Conservation (phyloP, 2,329 filamentous ascomycete genomes). For the Ceratocystis lukuohia region DNA sequence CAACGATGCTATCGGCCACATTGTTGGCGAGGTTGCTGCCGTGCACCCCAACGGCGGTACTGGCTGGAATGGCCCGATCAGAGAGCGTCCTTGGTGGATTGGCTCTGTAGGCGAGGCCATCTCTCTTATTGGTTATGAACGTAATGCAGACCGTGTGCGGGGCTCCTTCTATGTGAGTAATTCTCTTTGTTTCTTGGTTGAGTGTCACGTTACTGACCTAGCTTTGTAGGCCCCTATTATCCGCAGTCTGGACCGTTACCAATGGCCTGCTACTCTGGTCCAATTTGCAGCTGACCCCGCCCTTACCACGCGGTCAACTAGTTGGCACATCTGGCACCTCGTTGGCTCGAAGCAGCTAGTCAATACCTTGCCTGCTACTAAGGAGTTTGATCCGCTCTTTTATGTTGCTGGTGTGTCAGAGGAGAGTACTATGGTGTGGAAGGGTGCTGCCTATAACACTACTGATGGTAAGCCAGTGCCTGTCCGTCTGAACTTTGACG, state of each 20-base stretch:
- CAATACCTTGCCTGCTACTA: slow-evolving; percentile 33
- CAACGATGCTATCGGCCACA: slow-evolving; percentile 29
- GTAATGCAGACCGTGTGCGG: slow-evolving; percentile 46
- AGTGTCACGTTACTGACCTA: neutral
- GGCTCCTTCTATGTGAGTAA: slow-evolving; percentile 34
- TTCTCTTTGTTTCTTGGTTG: neutral
- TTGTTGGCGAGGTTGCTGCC: slow-evolving; percentile 39
- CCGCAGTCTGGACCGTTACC: slow-evolving; percentile 38
- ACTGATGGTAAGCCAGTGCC: slow-evolving; percentile 33
- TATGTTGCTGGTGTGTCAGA: slow-evolving; percentile 37
- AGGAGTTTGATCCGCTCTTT: slow-evolving; percentile 34
- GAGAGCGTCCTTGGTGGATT: slow-evolving; percentile 42
- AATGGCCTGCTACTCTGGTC: slow-evolving; percentile 39
- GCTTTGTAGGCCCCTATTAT: slow-evolving; percentile 31
- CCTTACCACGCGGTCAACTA: slow-evolving; percentile 37
- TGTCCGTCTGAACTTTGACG: slow-evolving; percentile 35
- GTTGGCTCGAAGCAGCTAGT: slow-evolving; percentile 35
- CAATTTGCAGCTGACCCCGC: slow-evolving; percentile 36
- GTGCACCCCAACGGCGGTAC: slow-evolving; percentile 39
- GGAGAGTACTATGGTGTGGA: slow-evolving; percentile 34
- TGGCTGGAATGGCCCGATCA: slow-evolving; percentile 34
- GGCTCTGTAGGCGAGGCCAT: slow-evolving; percentile 51
- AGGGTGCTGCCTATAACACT: slow-evolving; percentile 40
- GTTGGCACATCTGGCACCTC: slow-evolving; percentile 38
- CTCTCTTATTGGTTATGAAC: slow-evolving; percentile 51